Conservation (phyloP, 352 stramenopile genomes). For the Globisporangium paddicum region DNA sequence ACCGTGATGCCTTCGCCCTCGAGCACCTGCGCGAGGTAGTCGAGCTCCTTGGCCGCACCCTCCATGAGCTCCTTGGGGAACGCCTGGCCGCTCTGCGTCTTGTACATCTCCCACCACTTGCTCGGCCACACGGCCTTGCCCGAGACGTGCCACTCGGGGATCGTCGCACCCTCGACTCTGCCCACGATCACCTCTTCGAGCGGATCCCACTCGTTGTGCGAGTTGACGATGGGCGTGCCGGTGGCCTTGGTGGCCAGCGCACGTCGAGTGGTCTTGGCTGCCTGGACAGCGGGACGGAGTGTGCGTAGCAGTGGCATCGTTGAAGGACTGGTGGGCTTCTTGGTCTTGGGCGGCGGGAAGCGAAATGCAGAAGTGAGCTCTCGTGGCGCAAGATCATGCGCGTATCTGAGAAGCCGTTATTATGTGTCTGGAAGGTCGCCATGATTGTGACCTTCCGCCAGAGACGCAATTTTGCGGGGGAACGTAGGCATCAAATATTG, state of each 20-base stretch:
- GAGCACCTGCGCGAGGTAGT: conserved; percentile 84
- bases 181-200: conserved; percentile 91
- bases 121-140: conserved; percentile 88
- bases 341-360: background rate
- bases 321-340: background rate
- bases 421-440: background rate
- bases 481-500: too few species aligned
- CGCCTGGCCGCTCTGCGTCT: conserved; percentile 67
- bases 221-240: conserved; percentile 76
- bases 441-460: too few species aligned
- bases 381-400: background rate
- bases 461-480: too few species aligned
- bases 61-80: conserved; percentile 81
- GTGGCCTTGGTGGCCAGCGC: conserved; percentile 17
- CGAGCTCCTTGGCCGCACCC: conserved; percentile 70
- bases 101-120: conserved; percentile 91
- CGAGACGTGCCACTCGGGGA: conserved; percentile 89
- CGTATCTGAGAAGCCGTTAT: conserved; percentile 1
- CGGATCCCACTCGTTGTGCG: conserved; percentile 89
- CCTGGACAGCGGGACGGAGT: background rate
- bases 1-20: conserved; percentile 82
- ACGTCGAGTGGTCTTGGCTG: conserved; percentile 6
- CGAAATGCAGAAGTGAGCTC: conserved; percentile 10
- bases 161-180: conserved; percentile 81
- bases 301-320: conserved; percentile 12